Evolutionary conservation across 1,284 basidiomycete genomes (phyloP), one percentile per base, ranked within the genome.

Genomic region (Erythrobasidium hasegawianum): DNA sequence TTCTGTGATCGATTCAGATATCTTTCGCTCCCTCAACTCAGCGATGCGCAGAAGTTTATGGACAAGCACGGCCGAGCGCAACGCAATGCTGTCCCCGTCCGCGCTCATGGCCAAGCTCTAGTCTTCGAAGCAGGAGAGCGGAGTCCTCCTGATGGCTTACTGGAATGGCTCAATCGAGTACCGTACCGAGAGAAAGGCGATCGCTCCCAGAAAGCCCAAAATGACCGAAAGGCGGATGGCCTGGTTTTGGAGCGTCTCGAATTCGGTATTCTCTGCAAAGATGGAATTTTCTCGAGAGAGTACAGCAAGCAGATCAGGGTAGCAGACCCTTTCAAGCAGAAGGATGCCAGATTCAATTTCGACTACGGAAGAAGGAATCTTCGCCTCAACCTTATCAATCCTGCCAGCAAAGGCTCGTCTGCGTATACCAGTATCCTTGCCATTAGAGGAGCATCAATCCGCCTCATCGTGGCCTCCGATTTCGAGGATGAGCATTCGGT

Each of bases 141-240:
- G 8, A 40, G 27, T 4, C 62, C 62, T 22, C 62, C 62, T 16
- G 56, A 40, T 40, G 62, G 62, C 11, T 29, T 65, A 22, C 2
- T 65, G n/a, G 62, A 65, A 43, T 65, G 62, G 62, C 43, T 65
- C 10, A 50, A 58, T 1, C 62, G 62, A n/a, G 56, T 65, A 7
- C 62, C 62, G 2, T 65, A 58, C 33, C 62, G 55, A 18, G 62
- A 57, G 33, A 57, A 58, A 38, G 56, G 62, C 10, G 55, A 65
- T 58, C 62, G 56, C 7, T 57, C 62, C 11, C 62, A 52, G 45
- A 26, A 56, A 11, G 62, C 55, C 29, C 57, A 52, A 55, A 65
- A 57, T 20, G 56, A 65, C 29, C 24, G 62, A 24, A 65, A 65
- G 33, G 62, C 55, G 5, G 62, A 65, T 20, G 53, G 24, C 52